Evolutionary conservation across 2,329 filamentous ascomycete species (phyloP).

Genomic region (Sclerotinia subarctica): DNA sequence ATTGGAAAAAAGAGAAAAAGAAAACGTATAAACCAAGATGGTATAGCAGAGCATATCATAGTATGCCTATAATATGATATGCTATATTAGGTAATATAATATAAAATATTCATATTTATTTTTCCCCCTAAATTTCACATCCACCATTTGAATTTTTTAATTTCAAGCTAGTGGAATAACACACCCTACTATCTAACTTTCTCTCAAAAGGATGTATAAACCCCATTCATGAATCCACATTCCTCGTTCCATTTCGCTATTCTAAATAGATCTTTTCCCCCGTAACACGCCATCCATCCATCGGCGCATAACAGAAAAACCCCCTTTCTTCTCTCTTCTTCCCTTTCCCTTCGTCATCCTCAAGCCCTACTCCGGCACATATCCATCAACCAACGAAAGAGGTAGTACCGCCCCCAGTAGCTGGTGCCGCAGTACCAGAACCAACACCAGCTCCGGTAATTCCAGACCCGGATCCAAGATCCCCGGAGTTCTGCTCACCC

Average conservation of each 20-base stretch:
- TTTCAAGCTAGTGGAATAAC: not conserved
- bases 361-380: not conserved
- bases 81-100: too few relatives aligned
- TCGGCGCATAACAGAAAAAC: not conserved
- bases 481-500: not conserved
- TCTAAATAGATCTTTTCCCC: not conserved
- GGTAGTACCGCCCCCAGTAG: not conserved
- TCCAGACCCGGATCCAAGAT: not conserved
- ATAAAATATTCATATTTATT: not conserved
- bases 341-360: not conserved
- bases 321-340: not conserved
- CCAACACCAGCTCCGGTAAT: not conserved
- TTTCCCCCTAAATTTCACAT: not conserved
- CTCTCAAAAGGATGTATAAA: not conserved
- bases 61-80: too few relatives aligned
- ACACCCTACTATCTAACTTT: not conserved
- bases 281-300: not conserved
- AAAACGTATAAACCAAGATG: not conserved
- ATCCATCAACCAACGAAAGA: constrained; percentile 1
- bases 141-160: not conserved
- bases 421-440: not conserved
- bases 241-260: not conserved
- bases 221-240: not conserved
- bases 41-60: too few relatives aligned
- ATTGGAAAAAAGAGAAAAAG: not conserved